Conservation (phyloP, 495 filamentous ascomycete genomes). For the Tuber microsphaerosporum region DNA sequence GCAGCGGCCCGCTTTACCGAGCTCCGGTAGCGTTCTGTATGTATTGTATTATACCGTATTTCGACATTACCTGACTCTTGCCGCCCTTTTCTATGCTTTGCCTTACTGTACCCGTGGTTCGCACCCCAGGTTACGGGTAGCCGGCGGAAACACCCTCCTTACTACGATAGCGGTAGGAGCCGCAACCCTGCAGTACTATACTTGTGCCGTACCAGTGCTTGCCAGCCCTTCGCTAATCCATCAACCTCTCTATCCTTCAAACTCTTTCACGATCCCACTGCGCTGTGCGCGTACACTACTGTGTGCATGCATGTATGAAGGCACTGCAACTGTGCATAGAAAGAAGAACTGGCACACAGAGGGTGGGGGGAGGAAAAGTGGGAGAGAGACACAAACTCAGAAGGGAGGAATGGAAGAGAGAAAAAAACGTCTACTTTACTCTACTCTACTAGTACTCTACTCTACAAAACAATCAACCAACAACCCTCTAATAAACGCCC, state of each 20-base stretch:
- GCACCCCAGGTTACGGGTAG: too few relatives aligned
- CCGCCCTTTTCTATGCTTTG: too few relatives aligned
- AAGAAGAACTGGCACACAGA: neutral
- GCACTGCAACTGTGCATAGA: neutral
- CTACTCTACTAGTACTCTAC: conserved; percentile 1
- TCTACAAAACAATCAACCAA: conserved; percentile 3
- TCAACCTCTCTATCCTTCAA: neutral
- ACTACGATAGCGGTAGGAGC: neutral
- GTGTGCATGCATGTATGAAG: neutral
- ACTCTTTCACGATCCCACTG: neutral
- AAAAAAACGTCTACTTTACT: conserved; percentile 19
- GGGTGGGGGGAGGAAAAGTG: neutral
- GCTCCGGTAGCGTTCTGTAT: neutral
- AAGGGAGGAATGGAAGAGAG: neutral
- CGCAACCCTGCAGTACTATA: neutral
- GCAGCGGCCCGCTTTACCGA: neutral
- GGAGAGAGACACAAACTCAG: too few relatives aligned
- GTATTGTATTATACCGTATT: neutral
- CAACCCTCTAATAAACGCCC: conserved; percentile 43
- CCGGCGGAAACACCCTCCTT: neutral
- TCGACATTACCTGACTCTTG: neutral
- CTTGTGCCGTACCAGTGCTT: neutral
- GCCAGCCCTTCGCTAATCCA: neutral
- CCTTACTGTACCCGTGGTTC: too few relatives aligned
- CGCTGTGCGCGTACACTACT: neutral